Evolutionary conservation across 2,329 filamentous ascomycete genomes (phyloP), one percentile per base, ranked within the genome.

Genomic region (Trichoderma harzianum): DNA sequence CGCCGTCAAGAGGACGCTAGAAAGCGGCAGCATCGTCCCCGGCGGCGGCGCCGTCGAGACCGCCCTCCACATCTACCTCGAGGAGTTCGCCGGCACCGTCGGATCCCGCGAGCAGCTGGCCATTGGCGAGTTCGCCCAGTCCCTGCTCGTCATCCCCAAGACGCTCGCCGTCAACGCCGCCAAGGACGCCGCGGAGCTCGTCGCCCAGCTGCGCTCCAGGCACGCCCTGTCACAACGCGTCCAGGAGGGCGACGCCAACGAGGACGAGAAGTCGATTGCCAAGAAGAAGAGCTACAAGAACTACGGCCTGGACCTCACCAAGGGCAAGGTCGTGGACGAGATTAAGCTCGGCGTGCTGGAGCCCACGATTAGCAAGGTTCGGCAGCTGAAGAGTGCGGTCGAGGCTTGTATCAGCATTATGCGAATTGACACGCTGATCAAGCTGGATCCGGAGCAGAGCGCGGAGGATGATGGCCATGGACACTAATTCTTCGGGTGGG

Each of bases 361-460:
- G 86, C 96, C 96, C 36, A 97, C 93, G 83, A 94, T 99, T 86
- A 98, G 95, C 89, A 99, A 99, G 88, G 89, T 99, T 76, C 92
- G 95, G 83, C 96, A 98, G 87, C 87, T 99, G 80, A 99, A 99
- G 91, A 97, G 93, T 83, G 96, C 96, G 32, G 96, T 99, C 64
- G 96, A 99, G 85, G 96, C 96, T 70, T 98, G 96, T 83, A 97
- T 99, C 83, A 93, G 94, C 80, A 98, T 99, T 82, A 98, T 99
- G 96, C 90, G 96, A 79, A 99, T 99, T 81, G 96, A 99, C 86
- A 98, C 96, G 75, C 87, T 99, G 83, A 98, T 99, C 85, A 97
- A 97, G 87, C 86, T 99, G 82, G 96, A 99, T 86, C 95, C 95
- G 66, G 94, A 98, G 86, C 89, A 91, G 86, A 87, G 88, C 79